Conservation (phyloP, 139 green algal species). For the Auxenochlorella protothecoides region DNA sequence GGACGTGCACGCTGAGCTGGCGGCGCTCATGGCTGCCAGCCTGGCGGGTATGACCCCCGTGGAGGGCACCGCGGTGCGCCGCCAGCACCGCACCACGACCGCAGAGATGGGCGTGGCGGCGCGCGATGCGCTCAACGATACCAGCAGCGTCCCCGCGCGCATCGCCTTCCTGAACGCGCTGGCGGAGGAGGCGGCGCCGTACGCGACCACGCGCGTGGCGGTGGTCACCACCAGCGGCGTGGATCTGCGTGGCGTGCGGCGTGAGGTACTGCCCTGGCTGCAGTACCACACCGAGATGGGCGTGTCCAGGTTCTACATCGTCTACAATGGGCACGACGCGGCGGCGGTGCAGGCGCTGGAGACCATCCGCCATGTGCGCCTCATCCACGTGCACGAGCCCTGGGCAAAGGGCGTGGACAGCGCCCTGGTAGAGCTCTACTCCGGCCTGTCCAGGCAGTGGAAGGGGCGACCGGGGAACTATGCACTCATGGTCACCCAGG, state of each 20-base stretch:
- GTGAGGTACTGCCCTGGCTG: slow-evolving; percentile 44
- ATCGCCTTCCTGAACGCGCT: slow-evolving; percentile 23
- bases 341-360: slow-evolving; percentile 17
- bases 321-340: slow-evolving; percentile 40
- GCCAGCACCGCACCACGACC: slow-evolving; percentile 14
- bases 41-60: background rate
- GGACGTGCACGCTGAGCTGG: slow-evolving; percentile 26
- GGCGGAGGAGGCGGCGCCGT: slow-evolving; percentile 1
- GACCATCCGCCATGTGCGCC: slow-evolving; percentile 9
- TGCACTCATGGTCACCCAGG: slow-evolving; percentile 49
- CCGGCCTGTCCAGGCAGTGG: slow-evolving; percentile 15
- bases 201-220: background rate
- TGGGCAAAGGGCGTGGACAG: slow-evolving; percentile 11
- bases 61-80: background rate
- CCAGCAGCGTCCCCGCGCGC: background rate
- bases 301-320: slow-evolving; percentile 30
- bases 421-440: slow-evolving; percentile 3
- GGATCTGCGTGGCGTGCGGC: slow-evolving; percentile 29
- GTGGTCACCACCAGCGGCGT: slow-evolving; percentile 27
- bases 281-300: slow-evolving; percentile 41
- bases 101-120: slow-evolving; percentile 9
- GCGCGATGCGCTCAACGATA: slow-evolving; percentile 12
- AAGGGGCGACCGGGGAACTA: slow-evolving; percentile 35
- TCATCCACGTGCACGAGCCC: slow-evolving; percentile 25
- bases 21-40: slow-evolving; percentile 5